These are phyloP conservation scores for Fusarium anguioides DNA, from an alignment of 2,329 filamentous ascomycete genomes.

Conservation along the genomic window DNA sequence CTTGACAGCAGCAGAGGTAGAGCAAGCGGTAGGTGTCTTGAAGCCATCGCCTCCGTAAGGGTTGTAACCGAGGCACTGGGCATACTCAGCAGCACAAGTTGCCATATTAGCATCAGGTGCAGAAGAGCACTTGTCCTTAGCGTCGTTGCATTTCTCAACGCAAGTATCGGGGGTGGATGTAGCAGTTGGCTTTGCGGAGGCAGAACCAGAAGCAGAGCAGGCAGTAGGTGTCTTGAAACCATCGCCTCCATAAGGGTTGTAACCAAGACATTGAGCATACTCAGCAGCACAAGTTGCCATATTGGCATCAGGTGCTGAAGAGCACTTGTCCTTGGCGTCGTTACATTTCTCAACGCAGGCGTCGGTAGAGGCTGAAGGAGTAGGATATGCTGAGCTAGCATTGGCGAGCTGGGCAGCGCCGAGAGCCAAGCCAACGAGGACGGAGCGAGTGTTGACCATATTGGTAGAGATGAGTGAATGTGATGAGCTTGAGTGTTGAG, in stretches of 20 bases:
- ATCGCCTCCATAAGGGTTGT: constrained; percentile 7
- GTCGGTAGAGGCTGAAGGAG: background rate
- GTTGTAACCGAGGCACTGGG: constrained; percentile 10
- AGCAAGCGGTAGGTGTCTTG: constrained; percentile 4
- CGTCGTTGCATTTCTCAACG: too few relatives aligned
- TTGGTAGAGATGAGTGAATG: background rate
- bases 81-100: background rate
- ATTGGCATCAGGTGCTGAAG: constrained; percentile 3
- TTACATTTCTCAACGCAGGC: constrained; percentile 9
- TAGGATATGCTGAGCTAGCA: too few relatives aligned
- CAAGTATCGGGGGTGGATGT: too few relatives aligned
- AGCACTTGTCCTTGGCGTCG: background rate
- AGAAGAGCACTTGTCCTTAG: too few relatives aligned
- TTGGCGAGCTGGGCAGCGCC: constrained; percentile 7
- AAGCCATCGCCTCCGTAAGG: background rate
- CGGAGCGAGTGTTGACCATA: constrained; percentile 23
- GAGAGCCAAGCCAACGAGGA: constrained; percentile 11
- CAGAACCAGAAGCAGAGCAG: background rate
- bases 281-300: constrained; percentile 8
- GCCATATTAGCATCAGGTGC: constrained; percentile 18
- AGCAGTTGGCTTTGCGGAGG: too few relatives aligned
- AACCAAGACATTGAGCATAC: background rate
- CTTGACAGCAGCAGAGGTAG: background rate
- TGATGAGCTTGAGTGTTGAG: too few relatives aligned
- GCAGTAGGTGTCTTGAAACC: background rate